Evolutionary conservation across 495 filamentous ascomycete species (phyloP).

Genomic region (Rhizodiscina lignyota): DNA sequence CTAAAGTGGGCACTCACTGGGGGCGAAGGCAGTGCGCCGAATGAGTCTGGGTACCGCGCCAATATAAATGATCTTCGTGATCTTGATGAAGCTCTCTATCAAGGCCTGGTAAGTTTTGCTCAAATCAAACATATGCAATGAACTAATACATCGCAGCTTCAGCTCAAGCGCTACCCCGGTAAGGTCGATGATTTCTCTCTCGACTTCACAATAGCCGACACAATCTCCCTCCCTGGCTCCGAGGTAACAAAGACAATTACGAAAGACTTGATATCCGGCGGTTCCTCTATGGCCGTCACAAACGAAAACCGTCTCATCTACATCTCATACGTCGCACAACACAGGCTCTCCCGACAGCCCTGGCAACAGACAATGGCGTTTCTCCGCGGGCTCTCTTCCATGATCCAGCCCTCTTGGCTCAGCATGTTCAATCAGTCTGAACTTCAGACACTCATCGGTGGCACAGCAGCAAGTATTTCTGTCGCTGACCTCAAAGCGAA

Average conservation of each 20-base stretch:
- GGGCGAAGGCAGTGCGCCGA: conserved; percentile 38
- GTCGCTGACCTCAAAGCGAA: conserved; percentile 75
- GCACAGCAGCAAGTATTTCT: conserved; percentile 69
- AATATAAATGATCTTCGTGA: conserved; percentile 89
- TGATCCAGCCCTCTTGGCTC: conserved; percentile 85
- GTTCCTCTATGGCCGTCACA: conserved; percentile 64
- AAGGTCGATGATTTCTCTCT: conserved; percentile 67
- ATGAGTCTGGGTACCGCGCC: conserved; percentile 59
- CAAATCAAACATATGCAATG: conserved; percentile 2
- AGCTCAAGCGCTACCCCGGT: conserved; percentile 75
- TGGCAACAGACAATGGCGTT: conserved; percentile 70
- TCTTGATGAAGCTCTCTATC: conserved; percentile 84
- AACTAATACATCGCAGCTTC: conserved; percentile 27
- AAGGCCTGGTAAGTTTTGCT: conserved; percentile 50
- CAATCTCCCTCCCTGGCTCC: conserved; percentile 31
- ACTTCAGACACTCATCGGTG: conserved; percentile 80
- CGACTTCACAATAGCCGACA: conserved; percentile 83
- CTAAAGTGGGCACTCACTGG: conserved; percentile 81
- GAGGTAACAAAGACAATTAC: conserved; percentile 36
- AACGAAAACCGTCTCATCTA: conserved; percentile 89
- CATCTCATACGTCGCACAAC: conserved; percentile 75
- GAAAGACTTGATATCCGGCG: conserved; percentile 56
- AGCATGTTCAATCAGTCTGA: conserved; percentile 97
- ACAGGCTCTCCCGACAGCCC: conserved; percentile 68
- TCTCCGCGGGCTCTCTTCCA: conserved; percentile 63